Conservation (phyloP, 148 eudicot species). For the Rhododendron kiyosumense region DNA sequence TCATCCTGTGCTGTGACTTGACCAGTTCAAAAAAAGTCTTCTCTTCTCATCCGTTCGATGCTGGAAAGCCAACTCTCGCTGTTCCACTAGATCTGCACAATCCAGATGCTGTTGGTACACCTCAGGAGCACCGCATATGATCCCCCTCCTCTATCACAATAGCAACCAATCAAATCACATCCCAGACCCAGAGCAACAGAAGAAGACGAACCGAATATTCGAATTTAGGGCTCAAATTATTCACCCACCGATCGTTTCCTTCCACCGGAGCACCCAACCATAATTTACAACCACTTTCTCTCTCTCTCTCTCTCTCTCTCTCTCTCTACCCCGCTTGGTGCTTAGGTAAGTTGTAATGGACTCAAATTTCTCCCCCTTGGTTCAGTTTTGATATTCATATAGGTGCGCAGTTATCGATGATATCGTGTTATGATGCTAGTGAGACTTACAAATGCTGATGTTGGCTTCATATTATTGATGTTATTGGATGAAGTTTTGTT, state of each 20-base stretch:
- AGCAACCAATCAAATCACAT: not conserved
- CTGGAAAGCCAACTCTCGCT: not conserved
- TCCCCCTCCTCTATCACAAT: not conserved
- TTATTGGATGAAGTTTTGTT: not conserved
- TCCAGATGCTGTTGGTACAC: not conserved
- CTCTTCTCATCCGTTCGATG: not conserved
- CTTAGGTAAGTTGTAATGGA: not conserved
- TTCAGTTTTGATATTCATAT: not conserved
- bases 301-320: not conserved
- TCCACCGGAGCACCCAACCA: not conserved
- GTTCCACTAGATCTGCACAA: not conserved
- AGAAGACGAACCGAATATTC: not conserved
- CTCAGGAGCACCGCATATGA: not conserved
- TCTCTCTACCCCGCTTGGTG: not conserved
- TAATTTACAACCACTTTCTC: not conserved
- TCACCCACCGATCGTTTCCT: not conserved
- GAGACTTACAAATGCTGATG: not conserved
- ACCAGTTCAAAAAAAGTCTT: not conserved
- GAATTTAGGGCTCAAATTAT: conserved; percentile 7
- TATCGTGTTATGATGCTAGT: not conserved
- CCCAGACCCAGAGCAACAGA: not conserved
- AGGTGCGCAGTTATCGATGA: too few species aligned
- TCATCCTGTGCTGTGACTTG: not conserved
- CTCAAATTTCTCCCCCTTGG: not conserved
- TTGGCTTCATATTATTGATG: not conserved